Percentiles rank a stretch among this genome's conserved stretches.
These are phyloP conservation scores for Exobasidium cylindrosporum DNA, from an alignment of 1,284 basidiomycete species.

Conservation along the genomic window DNA sequence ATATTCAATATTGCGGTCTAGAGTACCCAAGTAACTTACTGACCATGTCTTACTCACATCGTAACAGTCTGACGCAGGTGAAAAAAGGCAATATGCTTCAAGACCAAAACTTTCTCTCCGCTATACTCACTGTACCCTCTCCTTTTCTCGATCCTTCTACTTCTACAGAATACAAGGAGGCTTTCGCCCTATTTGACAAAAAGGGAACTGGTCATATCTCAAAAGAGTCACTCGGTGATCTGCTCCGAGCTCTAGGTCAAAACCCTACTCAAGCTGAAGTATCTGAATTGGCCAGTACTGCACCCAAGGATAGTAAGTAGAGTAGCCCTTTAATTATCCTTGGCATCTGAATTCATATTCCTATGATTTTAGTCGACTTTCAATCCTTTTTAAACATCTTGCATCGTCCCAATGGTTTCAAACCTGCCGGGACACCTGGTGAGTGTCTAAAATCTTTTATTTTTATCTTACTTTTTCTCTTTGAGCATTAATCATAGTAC, in stretches of 20 bases:
- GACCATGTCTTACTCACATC: too few species aligned
- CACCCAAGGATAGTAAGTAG: conserved; percentile 68
- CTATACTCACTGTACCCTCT: not conserved
- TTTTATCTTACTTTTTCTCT: not conserved
- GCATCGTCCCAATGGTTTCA: conserved; percentile 93
- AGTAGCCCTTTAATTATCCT: too few species aligned
- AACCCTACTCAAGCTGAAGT: conserved; percentile 98
- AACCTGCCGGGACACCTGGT: conserved; percentile 63
- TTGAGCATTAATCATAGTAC: not conserved
- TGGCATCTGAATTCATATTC: not conserved
- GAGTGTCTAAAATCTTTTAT: not conserved
- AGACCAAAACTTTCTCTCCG: too few species aligned
- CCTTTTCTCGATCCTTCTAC: not conserved
- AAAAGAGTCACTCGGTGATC: conserved; percentile 85
- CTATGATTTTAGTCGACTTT: conserved; percentile 59
- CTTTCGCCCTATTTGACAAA: conserved; percentile 97
- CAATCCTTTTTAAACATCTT: conserved; percentile 76
- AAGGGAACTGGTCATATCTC: conserved; percentile 85
- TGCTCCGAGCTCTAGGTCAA: conserved; percentile 89
- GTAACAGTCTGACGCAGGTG: not conserved
- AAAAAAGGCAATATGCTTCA: not conserved
- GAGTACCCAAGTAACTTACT: too few species aligned
- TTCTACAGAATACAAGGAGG: conserved; percentile 67
- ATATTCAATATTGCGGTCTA: too few species aligned
- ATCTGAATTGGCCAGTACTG: conserved; percentile 69